phyloP scores from a whole-genome alignment of 495 filamentous ascomycete species.

The Melanomma pulvis-pyrius region DNA sequence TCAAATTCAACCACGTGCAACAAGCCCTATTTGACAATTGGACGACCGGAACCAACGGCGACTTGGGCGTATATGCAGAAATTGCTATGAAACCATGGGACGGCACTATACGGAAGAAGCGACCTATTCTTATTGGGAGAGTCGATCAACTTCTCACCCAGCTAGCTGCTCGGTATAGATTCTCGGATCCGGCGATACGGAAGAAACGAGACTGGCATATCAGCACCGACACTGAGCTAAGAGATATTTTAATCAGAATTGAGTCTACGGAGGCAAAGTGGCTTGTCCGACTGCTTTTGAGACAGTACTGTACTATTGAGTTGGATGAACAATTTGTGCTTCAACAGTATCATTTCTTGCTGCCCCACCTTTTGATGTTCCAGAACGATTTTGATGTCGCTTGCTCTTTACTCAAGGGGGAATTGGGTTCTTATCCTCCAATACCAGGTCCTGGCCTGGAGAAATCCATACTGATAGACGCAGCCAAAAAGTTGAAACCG shows the following conservation, averaged over 20 bases:
- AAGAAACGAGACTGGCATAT: conserved; percentile 7
- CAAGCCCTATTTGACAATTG: conserved; percentile 16
- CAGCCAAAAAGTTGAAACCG: conserved; percentile 60
- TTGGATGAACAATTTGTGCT: conserved; percentile 49
- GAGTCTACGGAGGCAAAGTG: conserved; percentile 80
- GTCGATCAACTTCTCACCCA: conserved; percentile 20
- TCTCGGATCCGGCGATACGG: conserved; percentile 28
- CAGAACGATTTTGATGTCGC: conserved; percentile 63
- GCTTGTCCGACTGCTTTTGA: conserved; percentile 81
- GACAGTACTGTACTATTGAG: conserved; percentile 67
- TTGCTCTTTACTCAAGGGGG: conserved; percentile 50
- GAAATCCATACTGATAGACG: conserved; percentile 44
- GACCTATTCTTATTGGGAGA: conserved; percentile 6
- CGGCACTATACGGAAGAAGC: conserved; percentile 24
- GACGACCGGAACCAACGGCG: conserved; percentile 5
- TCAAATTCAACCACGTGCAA: conserved; percentile 26
- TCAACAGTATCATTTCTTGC: conserved; percentile 49
- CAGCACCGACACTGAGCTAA: conserved; percentile 10
- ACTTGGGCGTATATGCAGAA: conserved; percentile 19
- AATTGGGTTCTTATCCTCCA: conserved; percentile 49
- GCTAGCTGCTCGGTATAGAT: conserved; percentile 27
- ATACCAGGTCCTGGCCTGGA: conserved; percentile 47
- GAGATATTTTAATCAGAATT: background rate
- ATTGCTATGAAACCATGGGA: conserved; percentile 22
- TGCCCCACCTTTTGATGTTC: conserved; percentile 63